Conservation (phyloP, 177 flowering plant species). For the Vitis hybrid region DNA sequence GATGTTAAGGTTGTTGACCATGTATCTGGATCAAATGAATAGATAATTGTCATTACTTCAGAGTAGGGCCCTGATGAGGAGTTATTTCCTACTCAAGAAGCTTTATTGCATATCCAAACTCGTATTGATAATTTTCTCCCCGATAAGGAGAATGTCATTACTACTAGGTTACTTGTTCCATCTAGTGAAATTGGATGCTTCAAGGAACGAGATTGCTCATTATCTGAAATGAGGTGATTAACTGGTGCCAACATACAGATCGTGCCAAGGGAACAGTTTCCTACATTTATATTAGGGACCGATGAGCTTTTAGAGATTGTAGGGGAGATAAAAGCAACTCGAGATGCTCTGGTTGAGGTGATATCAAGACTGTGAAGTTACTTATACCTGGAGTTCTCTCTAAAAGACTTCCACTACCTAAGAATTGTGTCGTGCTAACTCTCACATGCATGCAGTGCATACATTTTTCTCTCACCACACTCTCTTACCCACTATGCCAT, state of each 20-base stretch:
- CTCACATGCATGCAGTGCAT: too few species aligned
- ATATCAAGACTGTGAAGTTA: constrained; percentile 68
- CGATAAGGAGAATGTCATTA: constrained; percentile 75
- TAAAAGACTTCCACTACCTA: constrained; percentile 32
- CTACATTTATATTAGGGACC: constrained; percentile 43
- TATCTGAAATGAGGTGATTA: constrained; percentile 56
- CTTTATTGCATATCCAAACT: constrained; percentile 90
- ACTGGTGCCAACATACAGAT: constrained; percentile 76
- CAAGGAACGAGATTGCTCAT: constrained; percentile 65
- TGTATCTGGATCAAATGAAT: constrained; percentile 70
- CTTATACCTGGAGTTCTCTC: constrained; percentile 60
- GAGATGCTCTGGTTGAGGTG: constrained; percentile 90
- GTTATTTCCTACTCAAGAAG: constrained; percentile 98
- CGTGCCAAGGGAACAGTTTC: constrained; percentile 67
- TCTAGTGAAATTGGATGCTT: constrained; percentile 74
- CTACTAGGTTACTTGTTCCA: constrained; percentile 78
- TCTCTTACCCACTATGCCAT: too few species aligned
- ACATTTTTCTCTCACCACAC: too few species aligned
- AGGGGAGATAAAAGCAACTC: constrained; percentile 88
- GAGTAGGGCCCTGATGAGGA: constrained; percentile 97
- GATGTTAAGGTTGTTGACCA: constrained; percentile 70
- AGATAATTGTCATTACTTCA: constrained; percentile 67
- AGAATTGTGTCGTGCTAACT: too few species aligned
- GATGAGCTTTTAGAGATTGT: constrained; percentile 92
- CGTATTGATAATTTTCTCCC: constrained; percentile 80